A percentile compares a stretch with the other conserved stretches of the same genome.
These are phyloP conservation scores for Fusarium pilosicola DNA, from an alignment of 2,329 filamentous ascomycete species.

Conservation along the genomic window DNA sequence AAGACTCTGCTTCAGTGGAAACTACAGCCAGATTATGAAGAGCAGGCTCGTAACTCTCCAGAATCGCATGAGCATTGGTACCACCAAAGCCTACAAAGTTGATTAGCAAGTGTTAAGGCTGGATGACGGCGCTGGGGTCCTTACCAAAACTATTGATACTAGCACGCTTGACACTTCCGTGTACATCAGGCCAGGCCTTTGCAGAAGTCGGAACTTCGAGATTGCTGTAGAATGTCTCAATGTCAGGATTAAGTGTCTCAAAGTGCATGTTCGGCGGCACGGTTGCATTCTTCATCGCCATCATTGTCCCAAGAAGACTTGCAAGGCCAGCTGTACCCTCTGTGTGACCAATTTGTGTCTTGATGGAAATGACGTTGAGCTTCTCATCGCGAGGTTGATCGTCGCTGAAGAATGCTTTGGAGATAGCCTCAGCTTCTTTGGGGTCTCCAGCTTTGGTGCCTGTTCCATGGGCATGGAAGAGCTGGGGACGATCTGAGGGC, in stretches of 20 bases:
- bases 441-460: slow-evolving; percentile 23
- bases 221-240: background rate
- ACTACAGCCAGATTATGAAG: too few species aligned
- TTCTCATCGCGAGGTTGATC: background rate
- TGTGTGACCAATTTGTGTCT: slow-evolving; percentile 18
- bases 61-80: slow-evolving; percentile 21
- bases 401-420: background rate
- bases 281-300: background rate
- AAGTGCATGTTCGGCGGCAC: slow-evolving; percentile 2
- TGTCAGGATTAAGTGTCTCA: background rate
- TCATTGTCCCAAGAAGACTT: background rate
- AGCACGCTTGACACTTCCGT: background rate
- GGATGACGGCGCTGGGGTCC: accelerated
- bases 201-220: background rate
- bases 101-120: accelerated
- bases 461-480: slow-evolving; percentile 25
- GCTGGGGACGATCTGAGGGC: background rate
- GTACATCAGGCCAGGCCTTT: background rate
- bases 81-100: background rate
- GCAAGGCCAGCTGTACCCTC: slow-evolving; percentile 13
- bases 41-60: slow-evolving; percentile 1
- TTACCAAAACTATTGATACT: slow-evolving; percentile 9
- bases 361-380: background rate
- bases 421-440: slow-evolving; percentile 19
- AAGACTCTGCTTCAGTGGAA: background rate